These are phyloP conservation scores for Pseudogymnoascus pannorum DNA, from an alignment of 2,329 filamentous ascomycete species.

Conservation along the genomic window DNA sequence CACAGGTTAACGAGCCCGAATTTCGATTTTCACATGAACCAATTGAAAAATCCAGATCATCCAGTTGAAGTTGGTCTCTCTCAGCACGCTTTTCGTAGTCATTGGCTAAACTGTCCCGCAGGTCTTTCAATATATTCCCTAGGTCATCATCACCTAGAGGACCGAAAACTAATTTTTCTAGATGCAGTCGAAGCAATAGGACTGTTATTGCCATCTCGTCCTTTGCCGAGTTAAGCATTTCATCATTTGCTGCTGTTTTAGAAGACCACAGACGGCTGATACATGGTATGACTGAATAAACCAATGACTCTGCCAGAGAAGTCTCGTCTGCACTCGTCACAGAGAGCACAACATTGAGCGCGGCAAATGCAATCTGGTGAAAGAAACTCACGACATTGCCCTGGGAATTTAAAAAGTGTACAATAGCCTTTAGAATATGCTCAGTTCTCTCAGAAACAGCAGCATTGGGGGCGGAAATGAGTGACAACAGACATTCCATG, in stretches of 20 bases:
- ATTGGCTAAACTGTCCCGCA: slow-evolving; percentile 63
- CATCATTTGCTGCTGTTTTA: slow-evolving; percentile 54
- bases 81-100: slow-evolving; percentile 72
- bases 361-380: slow-evolving; percentile 67
- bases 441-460: slow-evolving; percentile 52
- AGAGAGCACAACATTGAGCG: slow-evolving; percentile 64
- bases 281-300: slow-evolving; percentile 57
- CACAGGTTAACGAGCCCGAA: slow-evolving; percentile 36
- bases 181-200: slow-evolving; percentile 55
- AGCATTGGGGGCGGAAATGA: slow-evolving; percentile 60
- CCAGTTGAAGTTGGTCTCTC: slow-evolving; percentile 66
- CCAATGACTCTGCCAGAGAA: slow-evolving; percentile 50
- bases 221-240: slow-evolving; percentile 50
- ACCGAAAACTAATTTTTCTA: slow-evolving; percentile 46
- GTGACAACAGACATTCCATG: slow-evolving; percentile 56
- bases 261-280: slow-evolving; percentile 71
- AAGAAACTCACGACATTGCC: slow-evolving; percentile 52
- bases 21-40: slow-evolving; percentile 22
- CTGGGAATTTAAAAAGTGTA: slow-evolving; percentile 55
- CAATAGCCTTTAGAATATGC: slow-evolving; percentile 46
- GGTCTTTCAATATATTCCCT: slow-evolving; percentile 46
- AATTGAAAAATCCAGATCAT: slow-evolving; percentile 53
- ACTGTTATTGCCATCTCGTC: slow-evolving; percentile 73
- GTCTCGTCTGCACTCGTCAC: slow-evolving; percentile 62
- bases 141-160: slow-evolving; percentile 30